Evolutionary conservation across 2,329 filamentous ascomycete species (phyloP).

Genomic region (Pseudonectria foliicola): DNA sequence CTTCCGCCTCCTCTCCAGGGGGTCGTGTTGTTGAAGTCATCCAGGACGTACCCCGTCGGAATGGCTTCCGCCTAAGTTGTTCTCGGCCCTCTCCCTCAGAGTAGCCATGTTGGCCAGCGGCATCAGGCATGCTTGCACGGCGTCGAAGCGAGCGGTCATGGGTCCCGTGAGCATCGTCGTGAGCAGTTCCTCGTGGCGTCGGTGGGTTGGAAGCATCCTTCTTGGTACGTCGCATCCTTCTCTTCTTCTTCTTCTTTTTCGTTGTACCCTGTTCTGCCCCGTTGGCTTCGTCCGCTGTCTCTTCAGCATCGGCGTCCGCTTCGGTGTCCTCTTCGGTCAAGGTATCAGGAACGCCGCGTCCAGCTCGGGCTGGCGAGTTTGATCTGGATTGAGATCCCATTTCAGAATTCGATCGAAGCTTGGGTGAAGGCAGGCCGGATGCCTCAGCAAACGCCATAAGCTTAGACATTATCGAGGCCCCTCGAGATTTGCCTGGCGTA

Average conservation of each 20-base stretch:
- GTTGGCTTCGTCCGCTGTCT: slow-evolving; percentile 72
- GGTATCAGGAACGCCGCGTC: slow-evolving; percentile 45
- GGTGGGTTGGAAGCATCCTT: slow-evolving; percentile 58
- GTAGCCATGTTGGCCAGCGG: slow-evolving; percentile 53
- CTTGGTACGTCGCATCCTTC: slow-evolving; percentile 52
- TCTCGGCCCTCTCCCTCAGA: slow-evolving; percentile 72
- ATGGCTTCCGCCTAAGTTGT: slow-evolving; percentile 42
- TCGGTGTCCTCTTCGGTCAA: slow-evolving; percentile 43
- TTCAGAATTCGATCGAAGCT: slow-evolving; percentile 29
- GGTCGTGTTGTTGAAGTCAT: slow-evolving; percentile 42
- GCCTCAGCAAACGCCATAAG: slow-evolving; percentile 64
- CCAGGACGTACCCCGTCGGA: slow-evolving; percentile 54
- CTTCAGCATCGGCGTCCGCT: slow-evolving; percentile 66
- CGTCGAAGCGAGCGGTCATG: slow-evolving; percentile 49
- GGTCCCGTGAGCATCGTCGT: slow-evolving; percentile 35
- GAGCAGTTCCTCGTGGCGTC: slow-evolving; percentile 46
- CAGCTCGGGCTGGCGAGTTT: slow-evolving; percentile 43
- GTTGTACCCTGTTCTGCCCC: slow-evolving; percentile 29
- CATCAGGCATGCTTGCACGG: slow-evolving; percentile 59
- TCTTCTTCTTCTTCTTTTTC: slow-evolving; percentile 55
- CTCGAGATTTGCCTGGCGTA: slow-evolving; percentile 47
- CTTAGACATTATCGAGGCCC: slow-evolving; percentile 68
- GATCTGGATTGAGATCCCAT: slow-evolving; percentile 33
- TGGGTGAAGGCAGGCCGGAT: slow-evolving; percentile 40
- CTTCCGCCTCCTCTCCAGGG: slow-evolving; percentile 43